phyloP scores from a whole-genome alignment of 257 asterid species.

The Salvia splendens region DNA sequence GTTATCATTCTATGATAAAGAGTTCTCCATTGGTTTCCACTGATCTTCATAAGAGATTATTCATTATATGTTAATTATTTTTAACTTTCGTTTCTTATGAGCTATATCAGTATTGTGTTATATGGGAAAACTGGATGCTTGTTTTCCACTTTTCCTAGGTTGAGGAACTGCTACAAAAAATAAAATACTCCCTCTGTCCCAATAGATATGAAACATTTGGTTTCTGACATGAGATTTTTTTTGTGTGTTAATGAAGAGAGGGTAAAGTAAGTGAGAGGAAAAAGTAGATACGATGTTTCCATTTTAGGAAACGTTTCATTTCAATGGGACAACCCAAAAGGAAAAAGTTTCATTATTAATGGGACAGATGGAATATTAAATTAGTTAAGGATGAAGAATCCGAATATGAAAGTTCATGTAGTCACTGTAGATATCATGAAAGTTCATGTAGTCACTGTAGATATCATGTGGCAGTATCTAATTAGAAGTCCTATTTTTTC shows the following conservation, averaged over 20 bases:
- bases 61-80: not conserved
- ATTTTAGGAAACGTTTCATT: no score
- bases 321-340: no score
- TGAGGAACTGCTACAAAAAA: not conserved
- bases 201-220: no score
- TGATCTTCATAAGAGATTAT: not conserved
- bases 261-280: no score
- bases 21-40: not conserved
- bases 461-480: conserved; percentile 22
- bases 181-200: no score
- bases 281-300: no score
- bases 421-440: conserved; percentile 6
- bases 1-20: not conserved
- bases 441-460: not conserved
- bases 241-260: no score
- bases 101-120: not conserved
- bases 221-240: no score
- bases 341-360: no score
- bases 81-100: not conserved
- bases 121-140: not conserved
- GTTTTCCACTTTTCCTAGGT: not conserved
- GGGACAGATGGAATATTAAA: no score
- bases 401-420: not conserved
- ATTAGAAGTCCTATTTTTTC: conserved; percentile 21
- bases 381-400: not conserved